Evolutionary conservation across 768 basidiomycete genomes (phyloP).

Genomic region (Hericium erinaceus): DNA sequence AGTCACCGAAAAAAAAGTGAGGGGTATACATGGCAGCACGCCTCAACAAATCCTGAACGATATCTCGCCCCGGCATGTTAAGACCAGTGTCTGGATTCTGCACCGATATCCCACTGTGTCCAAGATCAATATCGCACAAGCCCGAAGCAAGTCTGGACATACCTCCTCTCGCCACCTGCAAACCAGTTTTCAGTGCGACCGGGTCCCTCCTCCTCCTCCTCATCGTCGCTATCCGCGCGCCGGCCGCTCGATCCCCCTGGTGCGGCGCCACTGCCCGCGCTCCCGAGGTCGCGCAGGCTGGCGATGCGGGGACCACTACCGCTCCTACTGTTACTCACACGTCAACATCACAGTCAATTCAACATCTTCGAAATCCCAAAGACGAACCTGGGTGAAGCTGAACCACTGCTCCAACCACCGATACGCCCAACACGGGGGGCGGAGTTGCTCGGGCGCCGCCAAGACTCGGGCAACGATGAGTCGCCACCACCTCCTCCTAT

Average conservation of each 20-base stretch:
- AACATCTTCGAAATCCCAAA: background rate
- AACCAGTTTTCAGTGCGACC: constrained; percentile 58
- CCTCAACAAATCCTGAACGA: constrained; percentile 65
- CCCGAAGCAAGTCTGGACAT: background rate
- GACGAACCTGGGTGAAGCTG: constrained; percentile 9
- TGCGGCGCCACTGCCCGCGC: constrained; percentile 8
- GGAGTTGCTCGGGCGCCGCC: constrained; percentile 3
- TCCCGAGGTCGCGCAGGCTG: constrained; percentile 18
- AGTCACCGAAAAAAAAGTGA: background rate
- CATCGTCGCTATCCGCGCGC: constrained; percentile 22
- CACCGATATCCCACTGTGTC: constrained; percentile 71
- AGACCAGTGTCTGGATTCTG: constrained; percentile 65
- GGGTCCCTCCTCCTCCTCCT: constrained; percentile 44
- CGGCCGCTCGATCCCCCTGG: constrained; percentile 1
- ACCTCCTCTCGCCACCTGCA: constrained; percentile 95
- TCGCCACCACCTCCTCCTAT: constrained; percentile 4
- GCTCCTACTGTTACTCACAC: background rate
- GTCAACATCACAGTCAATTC: background rate
- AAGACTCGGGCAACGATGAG: background rate
- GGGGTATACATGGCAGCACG: constrained; percentile 69
- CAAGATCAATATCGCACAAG: background rate
- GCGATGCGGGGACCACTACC: constrained; percentile 18
- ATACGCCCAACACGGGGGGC: constrained; percentile 17
- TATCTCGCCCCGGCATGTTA: constrained; percentile 40
- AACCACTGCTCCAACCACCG: constrained; percentile 12